Evolutionary conservation across 1,284 basidiomycete genomes (phyloP), one percentile per base, ranked within the genome.

Genomic region (Ustilago tritici): DNA sequence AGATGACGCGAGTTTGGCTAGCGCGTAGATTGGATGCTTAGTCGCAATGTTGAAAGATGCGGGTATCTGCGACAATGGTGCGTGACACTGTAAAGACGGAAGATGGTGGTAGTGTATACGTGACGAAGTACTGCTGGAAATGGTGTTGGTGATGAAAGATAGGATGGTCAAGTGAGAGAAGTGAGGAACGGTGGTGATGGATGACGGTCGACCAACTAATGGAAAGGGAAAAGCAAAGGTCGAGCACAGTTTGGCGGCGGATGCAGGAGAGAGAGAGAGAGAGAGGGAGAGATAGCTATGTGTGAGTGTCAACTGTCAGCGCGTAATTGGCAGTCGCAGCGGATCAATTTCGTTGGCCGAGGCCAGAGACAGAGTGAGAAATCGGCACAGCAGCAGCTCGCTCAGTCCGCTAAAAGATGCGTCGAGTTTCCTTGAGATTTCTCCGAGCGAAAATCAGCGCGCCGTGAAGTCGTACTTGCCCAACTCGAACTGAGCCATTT

Each of bases 81-180:
- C 23, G 49, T 31, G 28, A 19, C 49, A 9, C 14, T 54, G 35
- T 54, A 54, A 54, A 34, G 52, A 54, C 52, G 52, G 7, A n/a
- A 10, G 28, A 34, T 36, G n/a, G 17, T 36, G 52, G 34, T 34
- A 32, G 28, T 31, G n/a, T 0, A 50, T 23, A 8, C 46, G 43
- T 46, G 19, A 19, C 35, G 32, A 28, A 36, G 35, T 54, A 11
- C 14, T 36, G 17, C 11, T 12, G 34, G 36, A 31, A 34, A 14
- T 36, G n/a, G 10, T 35, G 50, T 19, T 54, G 52, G 19, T 19
- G 34, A 54, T 54, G 52, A 54, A 36, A 17, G 15, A n/a, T 32
- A 34, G 6, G 50, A 34, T 53, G 50, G 40, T 41, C 23, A 28
- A 28, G 23, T 3, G 23, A 28, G 23, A 28, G 23, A 28, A 28